Evolutionary conservation across 768 basidiomycete genomes (phyloP).

Genomic region (Boletus barrowsii): DNA sequence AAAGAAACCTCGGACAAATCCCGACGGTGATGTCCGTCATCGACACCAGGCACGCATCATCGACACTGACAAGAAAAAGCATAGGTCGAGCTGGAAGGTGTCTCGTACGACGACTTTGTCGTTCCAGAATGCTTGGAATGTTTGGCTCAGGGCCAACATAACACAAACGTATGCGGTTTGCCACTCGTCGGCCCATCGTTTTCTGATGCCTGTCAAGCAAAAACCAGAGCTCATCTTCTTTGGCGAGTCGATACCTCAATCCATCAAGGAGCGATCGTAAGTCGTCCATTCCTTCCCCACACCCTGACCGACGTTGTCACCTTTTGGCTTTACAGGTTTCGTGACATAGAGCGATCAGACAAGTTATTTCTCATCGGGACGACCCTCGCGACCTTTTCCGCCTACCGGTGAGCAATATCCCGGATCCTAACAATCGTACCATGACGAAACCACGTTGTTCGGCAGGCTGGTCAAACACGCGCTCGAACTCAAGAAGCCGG

Average conservation of each 20-base stretch:
- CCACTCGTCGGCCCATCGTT: background rate
- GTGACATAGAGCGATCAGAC: constrained; percentile 56
- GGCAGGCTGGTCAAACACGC: constrained; percentile 77
- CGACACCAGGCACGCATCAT: background rate
- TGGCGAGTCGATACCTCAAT: constrained; percentile 76
- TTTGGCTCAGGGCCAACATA: constrained; percentile 49
- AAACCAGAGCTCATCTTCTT: constrained; percentile 88
- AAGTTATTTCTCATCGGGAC: constrained; percentile 82
- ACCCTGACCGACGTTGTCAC: background rate
- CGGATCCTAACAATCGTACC: background rate
- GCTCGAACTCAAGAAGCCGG: constrained; percentile 67
- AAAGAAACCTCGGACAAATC: constrained; percentile 73
- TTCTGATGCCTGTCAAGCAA: constrained; percentile 41
- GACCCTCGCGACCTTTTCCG: constrained; percentile 90
- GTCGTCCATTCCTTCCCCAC: constrained; percentile 17
- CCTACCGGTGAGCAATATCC: constrained; percentile 58
- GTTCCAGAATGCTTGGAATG: constrained; percentile 79
- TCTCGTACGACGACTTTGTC: constrained; percentile 72
- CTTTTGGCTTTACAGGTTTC: constrained; percentile 40
- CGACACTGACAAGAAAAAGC: background rate
- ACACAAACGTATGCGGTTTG: constrained; percentile 51
- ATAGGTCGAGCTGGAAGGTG: constrained; percentile 78
- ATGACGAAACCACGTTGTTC: background rate
- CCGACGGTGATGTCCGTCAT: constrained; percentile 81
- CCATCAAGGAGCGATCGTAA: constrained; percentile 71